These are phyloP conservation scores for Geotrichum klebahnii DNA, from an alignment of 1,139 yeast genomes.

Conservation along the genomic window DNA sequence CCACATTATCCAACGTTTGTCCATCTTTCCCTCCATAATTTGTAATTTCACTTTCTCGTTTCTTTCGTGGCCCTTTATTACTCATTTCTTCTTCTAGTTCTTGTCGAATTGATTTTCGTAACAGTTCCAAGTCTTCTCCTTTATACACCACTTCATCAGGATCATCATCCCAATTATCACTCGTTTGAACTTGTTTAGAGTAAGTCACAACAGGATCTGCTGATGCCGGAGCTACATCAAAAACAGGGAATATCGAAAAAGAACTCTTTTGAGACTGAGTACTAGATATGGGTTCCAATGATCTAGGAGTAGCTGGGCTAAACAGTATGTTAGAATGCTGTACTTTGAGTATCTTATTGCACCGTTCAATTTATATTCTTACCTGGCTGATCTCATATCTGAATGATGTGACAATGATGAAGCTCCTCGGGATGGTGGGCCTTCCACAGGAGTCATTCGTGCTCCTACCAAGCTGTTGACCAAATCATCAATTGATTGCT, in stretches of 20 bases:
- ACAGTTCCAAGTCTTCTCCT: conserved; percentile 11
- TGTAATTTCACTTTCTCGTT: conserved; percentile 12
- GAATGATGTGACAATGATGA: conserved; percentile 16
- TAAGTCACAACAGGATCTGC: conserved; percentile 27
- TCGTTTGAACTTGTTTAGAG: conserved; percentile 31
- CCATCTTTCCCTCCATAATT: conserved; percentile 7
- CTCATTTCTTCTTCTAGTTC: conserved; percentile 23
- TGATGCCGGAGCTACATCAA: conserved; percentile 14
- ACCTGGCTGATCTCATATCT: conserved; percentile 11
- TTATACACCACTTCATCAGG: conserved; percentile 11
- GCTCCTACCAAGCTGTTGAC: conserved; percentile 28
- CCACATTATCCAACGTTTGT: conserved; percentile 10
- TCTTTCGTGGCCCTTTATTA: conserved; percentile 8
- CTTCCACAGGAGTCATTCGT: conserved; percentile 5
- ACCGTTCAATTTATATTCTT: neutral
- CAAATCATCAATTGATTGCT: conserved; percentile 27
- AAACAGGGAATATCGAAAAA: conserved; percentile 11
- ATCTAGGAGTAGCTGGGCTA: conserved; percentile 7
- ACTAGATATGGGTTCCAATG: conserved; percentile 1
- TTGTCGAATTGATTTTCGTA: conserved; percentile 12
- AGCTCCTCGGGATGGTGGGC: conserved; percentile 15
- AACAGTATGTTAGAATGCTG: neutral
- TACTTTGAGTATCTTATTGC: neutral
- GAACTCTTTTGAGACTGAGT: neutral
- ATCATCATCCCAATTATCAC: conserved; percentile 2